These are phyloP conservation scores for Ananas comosus DNA, from an alignment of 176 grass and related monocot genomes.

Conservation along the genomic window DNA sequence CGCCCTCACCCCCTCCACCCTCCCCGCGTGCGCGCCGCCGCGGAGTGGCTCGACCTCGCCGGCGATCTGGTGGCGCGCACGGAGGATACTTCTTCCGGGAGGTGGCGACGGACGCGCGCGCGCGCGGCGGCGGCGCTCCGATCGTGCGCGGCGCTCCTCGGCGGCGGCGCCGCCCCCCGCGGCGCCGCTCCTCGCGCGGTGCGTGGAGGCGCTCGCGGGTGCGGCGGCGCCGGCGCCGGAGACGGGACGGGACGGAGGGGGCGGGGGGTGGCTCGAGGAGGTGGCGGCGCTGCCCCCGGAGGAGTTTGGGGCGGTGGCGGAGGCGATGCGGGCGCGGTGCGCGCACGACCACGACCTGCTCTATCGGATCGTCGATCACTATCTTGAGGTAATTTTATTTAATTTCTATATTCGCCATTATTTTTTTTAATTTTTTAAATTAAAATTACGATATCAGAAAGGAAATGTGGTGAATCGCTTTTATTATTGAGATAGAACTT, in stretches of 20 bases:
- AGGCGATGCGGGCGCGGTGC: constrained; percentile 50
- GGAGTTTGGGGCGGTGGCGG: constrained; percentile 38
- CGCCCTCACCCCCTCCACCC: constrained; percentile 31
- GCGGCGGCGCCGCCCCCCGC: constrained; percentile 17
- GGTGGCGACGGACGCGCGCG: constrained; percentile 43
- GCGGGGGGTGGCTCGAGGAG: constrained; percentile 54
- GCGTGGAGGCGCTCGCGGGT: constrained; percentile 56
- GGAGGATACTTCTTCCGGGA: constrained; percentile 80
- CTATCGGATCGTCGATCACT: constrained; percentile 69
- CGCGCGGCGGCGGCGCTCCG: constrained; percentile 35
- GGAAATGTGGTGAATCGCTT: too few relatives aligned
- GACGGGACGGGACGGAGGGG: too few relatives aligned
- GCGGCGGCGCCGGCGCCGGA: neutral
- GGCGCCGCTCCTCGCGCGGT: constrained; percentile 45
- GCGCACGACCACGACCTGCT: constrained; percentile 75
- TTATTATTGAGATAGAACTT: too few relatives aligned
- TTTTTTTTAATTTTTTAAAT: too few relatives aligned
- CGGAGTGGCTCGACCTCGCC: constrained; percentile 63
- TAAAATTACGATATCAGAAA: too few relatives aligned
- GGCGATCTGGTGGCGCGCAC: constrained; percentile 24
- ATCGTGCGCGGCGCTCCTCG: constrained; percentile 39
- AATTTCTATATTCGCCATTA: neutral
- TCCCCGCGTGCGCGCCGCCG: constrained; percentile 37
- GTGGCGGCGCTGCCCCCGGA: constrained; percentile 36
- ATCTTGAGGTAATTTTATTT: constrained; percentile 40